These are phyloP conservation scores for Penicillium expansum DNA, from an alignment of 2,329 filamentous ascomycete genomes.

Conservation along the genomic window DNA sequence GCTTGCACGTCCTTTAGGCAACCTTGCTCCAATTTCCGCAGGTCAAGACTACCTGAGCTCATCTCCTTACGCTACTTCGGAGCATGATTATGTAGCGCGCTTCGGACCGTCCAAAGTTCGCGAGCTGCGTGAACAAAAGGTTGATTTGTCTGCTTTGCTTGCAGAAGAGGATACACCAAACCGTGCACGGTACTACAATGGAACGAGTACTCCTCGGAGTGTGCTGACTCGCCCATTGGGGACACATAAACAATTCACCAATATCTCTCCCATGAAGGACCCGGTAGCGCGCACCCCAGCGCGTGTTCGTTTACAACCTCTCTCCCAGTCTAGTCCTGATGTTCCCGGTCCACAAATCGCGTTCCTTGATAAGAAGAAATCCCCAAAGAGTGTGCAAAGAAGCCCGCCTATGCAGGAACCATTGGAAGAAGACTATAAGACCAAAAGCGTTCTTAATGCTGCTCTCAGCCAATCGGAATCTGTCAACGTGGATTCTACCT, in stretches of 20 bases:
- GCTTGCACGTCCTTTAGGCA: constrained; percentile 36
- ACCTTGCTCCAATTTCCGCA: constrained; percentile 23
- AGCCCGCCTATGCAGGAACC: constrained; percentile 1
- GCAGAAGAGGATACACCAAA: constrained; percentile 36
- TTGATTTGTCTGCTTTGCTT: constrained; percentile 35
- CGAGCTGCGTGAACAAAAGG: constrained; percentile 35
- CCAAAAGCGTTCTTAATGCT: constrained; percentile 12
- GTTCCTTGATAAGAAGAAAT: background rate
- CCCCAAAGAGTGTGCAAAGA: background rate
- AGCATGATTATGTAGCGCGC: constrained; percentile 27
- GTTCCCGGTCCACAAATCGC: background rate
- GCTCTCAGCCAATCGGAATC: constrained; percentile 15
- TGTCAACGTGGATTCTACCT: constrained; percentile 13
- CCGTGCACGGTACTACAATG: constrained; percentile 38
- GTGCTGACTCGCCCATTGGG: constrained; percentile 17
- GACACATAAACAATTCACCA: constrained; percentile 13
- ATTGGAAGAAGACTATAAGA: constrained; percentile 9
- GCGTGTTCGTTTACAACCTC: constrained; percentile 23
- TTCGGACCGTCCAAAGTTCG: constrained; percentile 34
- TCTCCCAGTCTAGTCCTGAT: constrained; percentile 28
- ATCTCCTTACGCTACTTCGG: constrained; percentile 33
- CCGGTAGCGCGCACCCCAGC: constrained; percentile 19
- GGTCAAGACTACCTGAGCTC: constrained; percentile 23
- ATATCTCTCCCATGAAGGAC: constrained; percentile 15
- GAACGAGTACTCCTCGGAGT: constrained; percentile 32